Conservation (phyloP, 495 filamentous ascomycete species). For the Neurospora terricola region DNA sequence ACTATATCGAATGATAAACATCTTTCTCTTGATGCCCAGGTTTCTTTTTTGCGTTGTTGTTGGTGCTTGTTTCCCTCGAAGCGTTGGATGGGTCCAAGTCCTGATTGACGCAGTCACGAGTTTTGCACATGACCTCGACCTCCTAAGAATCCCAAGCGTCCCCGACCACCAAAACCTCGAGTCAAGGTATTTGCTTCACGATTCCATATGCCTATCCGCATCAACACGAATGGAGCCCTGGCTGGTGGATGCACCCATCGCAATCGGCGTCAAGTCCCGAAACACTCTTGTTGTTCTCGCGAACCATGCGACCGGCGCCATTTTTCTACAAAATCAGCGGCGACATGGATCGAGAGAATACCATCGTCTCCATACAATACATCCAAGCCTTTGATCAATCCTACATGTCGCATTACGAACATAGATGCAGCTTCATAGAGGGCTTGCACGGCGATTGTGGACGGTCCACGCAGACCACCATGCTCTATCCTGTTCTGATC, state of each 20-base stretch:
- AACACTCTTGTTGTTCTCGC: background rate
- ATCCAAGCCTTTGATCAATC: background rate
- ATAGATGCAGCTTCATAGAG: background rate
- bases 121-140: constrained; percentile 32
- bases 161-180: background rate
- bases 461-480: background rate
- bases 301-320: background rate
- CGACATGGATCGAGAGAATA: background rate
- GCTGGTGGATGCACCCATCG: background rate
- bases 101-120: constrained; percentile 22
- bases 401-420: background rate
- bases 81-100: constrained; percentile 6
- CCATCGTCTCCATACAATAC: background rate
- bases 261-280: background rate
- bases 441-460: background rate
- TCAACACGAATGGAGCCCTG: background rate
- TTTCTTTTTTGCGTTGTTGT: constrained; percentile 4
- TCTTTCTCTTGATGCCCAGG: background rate
- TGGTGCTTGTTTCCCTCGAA: background rate
- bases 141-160: constrained; percentile 1
- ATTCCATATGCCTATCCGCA: background rate
- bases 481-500: background rate
- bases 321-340: background rate
- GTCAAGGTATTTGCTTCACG: background rate
- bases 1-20: background rate